phyloP scores from a whole-genome alignment of 1,139 yeast genomes.

The Geotrichum macrosporum region DNA sequence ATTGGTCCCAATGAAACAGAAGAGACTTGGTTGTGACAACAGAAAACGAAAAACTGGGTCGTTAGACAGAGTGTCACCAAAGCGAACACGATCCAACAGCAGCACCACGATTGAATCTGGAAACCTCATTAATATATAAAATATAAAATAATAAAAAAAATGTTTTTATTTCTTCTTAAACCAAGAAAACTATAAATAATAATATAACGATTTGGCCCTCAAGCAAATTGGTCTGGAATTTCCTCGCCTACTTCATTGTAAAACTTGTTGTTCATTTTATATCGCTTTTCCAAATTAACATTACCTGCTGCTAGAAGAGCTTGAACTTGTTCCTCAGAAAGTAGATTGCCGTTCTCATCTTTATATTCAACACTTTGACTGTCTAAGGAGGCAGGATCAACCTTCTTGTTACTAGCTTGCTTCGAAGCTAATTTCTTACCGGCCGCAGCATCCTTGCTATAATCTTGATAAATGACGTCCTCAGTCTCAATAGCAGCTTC shows the following conservation, averaged over 20 bases:
- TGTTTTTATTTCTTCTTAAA: no score
- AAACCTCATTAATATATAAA: background rate
- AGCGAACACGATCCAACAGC: no score
- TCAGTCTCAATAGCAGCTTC: background rate
- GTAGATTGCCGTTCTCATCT: slow-evolving; percentile 16
- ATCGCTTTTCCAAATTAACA: slow-evolving; percentile 10
- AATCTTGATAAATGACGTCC: background rate
- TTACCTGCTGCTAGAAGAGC: slow-evolving; percentile 7
- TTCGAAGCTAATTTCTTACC: no score
- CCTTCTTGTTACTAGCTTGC: no score
- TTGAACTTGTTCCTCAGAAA: slow-evolving; percentile 12
- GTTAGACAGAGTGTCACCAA: background rate
- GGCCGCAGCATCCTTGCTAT: background rate
- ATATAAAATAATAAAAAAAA: background rate
- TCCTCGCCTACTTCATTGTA: slow-evolving; percentile 18
- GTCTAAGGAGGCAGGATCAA: no score
- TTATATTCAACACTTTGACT: slow-evolving; percentile 15
- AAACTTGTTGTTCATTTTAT: slow-evolving; percentile 11
- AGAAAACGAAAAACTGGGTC: background rate
- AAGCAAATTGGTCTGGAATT: slow-evolving; percentile 17
- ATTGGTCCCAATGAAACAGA: slow-evolving; percentile 8
- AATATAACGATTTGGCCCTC: background rate
- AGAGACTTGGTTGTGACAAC: no score
- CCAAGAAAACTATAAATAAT: background rate
- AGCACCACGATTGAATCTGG: no score